Conservation (phyloP, 2,329 filamentous ascomycete species). For the Aureobasidium zeae region DNA sequence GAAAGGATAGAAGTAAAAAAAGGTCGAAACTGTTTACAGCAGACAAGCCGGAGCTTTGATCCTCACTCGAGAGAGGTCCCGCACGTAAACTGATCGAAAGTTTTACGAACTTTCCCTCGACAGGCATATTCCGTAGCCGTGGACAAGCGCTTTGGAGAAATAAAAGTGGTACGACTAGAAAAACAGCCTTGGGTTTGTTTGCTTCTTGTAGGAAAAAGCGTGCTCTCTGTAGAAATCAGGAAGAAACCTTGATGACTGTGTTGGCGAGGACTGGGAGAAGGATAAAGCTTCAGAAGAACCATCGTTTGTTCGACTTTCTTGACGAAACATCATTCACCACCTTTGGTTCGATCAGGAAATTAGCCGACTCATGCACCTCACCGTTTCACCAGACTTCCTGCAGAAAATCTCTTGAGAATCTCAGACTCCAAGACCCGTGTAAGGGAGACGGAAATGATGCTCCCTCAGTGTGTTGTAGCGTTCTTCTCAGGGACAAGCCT, state of each 20-base stretch:
- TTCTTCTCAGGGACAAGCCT: constrained; percentile 86
- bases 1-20: constrained; percentile 20
- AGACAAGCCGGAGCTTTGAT: constrained; percentile 94
- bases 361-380: constrained; percentile 18
- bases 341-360: constrained; percentile 14
- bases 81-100: too few relatives aligned
- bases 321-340: constrained; percentile 15
- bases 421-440: constrained; percentile 18
- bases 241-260: not conserved
- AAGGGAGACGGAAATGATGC: constrained; percentile 23
- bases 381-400: constrained; percentile 22
- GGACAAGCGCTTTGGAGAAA: constrained; percentile 3
- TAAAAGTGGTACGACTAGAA: constrained; percentile 1
- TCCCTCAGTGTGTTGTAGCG: constrained; percentile 71
- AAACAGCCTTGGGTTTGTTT: not conserved
- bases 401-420: constrained; percentile 9
- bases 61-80: constrained; percentile 87
- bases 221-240: not conserved
- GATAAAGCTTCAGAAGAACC: constrained; percentile 21
- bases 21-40: constrained; percentile 32
- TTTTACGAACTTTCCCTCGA: constrained; percentile 23
- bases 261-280: too few relatives aligned
- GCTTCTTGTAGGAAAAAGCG: constrained; percentile 2
- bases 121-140: constrained; percentile 12
- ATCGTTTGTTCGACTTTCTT: constrained; percentile 16